These are phyloP conservation scores for Aureobasidium mangrovei DNA, from an alignment of 2,329 filamentous ascomycete species.

Conservation along the genomic window DNA sequence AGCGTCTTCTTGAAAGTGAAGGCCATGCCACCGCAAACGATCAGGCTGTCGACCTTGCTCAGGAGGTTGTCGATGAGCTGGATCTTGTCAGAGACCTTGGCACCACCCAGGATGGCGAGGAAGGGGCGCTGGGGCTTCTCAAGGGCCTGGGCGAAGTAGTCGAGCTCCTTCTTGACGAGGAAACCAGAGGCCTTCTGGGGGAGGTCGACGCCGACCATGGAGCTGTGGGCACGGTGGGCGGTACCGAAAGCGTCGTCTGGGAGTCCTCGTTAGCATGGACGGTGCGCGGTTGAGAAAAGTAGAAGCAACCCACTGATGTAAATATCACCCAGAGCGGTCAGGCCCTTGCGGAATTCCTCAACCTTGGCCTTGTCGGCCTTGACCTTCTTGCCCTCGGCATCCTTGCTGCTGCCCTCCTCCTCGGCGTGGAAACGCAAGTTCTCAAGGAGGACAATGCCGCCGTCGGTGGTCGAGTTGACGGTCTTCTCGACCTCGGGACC, in stretches of 20 bases:
- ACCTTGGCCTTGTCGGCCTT: constrained; percentile 95
- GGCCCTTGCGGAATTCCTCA: constrained; percentile 84
- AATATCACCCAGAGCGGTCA: constrained; percentile 90
- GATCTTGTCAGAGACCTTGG: constrained; percentile 99
- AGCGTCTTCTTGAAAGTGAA: constrained; percentile 99
- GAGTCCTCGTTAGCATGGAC: not conserved
- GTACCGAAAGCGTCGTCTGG: constrained; percentile 96
- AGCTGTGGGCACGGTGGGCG: constrained; percentile 95
- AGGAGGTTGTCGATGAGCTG: constrained; percentile 98
- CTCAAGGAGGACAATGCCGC: constrained; percentile 84
- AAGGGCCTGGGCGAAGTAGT: constrained; percentile 97
- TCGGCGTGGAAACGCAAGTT: constrained; percentile 98
- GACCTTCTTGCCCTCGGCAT: constrained; percentile 88
- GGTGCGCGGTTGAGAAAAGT: not conserved
- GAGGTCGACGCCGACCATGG: constrained; percentile 94
- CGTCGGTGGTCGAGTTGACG: constrained; percentile 72
- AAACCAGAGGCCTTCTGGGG: constrained; percentile 96
- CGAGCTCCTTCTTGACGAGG: constrained; percentile 99
- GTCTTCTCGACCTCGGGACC: constrained; percentile 82
- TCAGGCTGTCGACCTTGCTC: constrained; percentile 92
- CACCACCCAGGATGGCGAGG: constrained; percentile 94
- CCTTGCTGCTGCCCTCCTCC: constrained; percentile 94
- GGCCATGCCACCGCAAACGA: constrained; percentile 96
- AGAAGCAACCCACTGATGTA: constrained; percentile 69
- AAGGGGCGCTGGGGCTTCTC: constrained; percentile 91